Percentiles rank a stretch among this genome's conserved stretches.
phyloP scores from a whole-genome alignment of 805 yeast species.

The Candida corydali region DNA sequence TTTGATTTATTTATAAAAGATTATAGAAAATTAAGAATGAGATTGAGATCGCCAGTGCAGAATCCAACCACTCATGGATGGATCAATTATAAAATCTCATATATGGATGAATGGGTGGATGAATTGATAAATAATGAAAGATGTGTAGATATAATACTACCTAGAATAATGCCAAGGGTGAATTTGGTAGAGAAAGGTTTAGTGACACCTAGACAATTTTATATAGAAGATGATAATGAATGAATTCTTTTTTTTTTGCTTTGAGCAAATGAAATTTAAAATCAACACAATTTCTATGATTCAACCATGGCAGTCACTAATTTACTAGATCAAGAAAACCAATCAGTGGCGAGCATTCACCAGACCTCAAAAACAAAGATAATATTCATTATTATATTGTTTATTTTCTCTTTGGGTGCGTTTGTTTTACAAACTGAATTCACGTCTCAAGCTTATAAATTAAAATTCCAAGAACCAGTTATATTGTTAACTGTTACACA shows the following conservation, averaged over 20 bases:
- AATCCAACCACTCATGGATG: not conserved
- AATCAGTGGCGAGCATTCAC: constrained; percentile 14
- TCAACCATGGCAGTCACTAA: constrained; percentile 31
- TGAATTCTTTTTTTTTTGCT: constrained; percentile 12
- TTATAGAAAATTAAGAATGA: constrained; percentile 58
- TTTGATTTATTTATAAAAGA: constrained; percentile 61
- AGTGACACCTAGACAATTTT: constrained; percentile 36
- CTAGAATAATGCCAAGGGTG: constrained; percentile 47
- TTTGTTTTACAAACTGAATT: constrained; percentile 81
- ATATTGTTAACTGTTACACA: constrained; percentile 66
- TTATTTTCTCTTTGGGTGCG: constrained; percentile 38
- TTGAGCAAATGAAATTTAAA: too few species aligned
- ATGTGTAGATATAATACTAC: constrained; percentile 71
- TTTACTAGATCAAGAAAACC: constrained; percentile 14
- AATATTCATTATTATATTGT: constrained; percentile 28
- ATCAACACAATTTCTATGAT: not conserved
- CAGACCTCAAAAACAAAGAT: constrained; percentile 34
- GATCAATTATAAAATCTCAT: constrained; percentile 31
- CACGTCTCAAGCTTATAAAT: constrained; percentile 62
- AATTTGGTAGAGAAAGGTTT: constrained; percentile 40
- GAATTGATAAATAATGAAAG: constrained; percentile 50
- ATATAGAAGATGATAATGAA: constrained; percentile 37
- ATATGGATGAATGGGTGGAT: constrained; percentile 77
- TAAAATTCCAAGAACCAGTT: constrained; percentile 65
- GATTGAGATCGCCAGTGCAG: constrained; percentile 23